These are phyloP conservation scores for Moringa oleifera DNA, from an alignment of 345 rosid species.

Conservation along the genomic window DNA sequence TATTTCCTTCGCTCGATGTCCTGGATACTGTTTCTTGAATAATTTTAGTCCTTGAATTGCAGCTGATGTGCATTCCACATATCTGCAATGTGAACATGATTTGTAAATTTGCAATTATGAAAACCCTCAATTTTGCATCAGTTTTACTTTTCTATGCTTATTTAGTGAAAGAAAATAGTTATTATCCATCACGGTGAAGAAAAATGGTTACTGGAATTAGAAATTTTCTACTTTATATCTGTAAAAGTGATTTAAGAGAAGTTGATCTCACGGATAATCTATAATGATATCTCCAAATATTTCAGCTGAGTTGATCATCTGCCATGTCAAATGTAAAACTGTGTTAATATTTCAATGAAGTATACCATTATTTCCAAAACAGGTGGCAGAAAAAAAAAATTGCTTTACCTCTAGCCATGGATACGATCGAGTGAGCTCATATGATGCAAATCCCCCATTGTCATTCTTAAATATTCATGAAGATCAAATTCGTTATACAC, in stretches of 20 bases:
- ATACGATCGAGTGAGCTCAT: conserved; percentile 73
- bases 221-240: not conserved
- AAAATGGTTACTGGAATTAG: no score
- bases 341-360: not conserved
- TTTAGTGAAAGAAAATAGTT: no score
- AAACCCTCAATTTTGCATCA: no score
- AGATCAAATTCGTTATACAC: not conserved
- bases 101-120: no score
- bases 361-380: not conserved
- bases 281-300: conserved; percentile 60
- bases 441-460: conserved; percentile 73
- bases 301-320: conserved; percentile 72
- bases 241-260: not conserved
- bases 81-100: conserved; percentile 23
- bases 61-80: conserved; percentile 79
- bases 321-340: not conserved
- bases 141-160: no score
- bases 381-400: not conserved
- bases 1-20: conserved; percentile 35
- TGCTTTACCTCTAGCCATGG: conserved; percentile 54
- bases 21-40: conserved; percentile 29
- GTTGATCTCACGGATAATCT: conserved; percentile 54
- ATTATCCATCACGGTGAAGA: no score
- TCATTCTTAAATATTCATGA: conserved; percentile 31
- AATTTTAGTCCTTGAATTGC: conserved; percentile 53